Evolutionary conservation across 805 yeast species (phyloP), one percentile per base, ranked within the genome.

Genomic region (Komagataella pseudopastoris): DNA sequence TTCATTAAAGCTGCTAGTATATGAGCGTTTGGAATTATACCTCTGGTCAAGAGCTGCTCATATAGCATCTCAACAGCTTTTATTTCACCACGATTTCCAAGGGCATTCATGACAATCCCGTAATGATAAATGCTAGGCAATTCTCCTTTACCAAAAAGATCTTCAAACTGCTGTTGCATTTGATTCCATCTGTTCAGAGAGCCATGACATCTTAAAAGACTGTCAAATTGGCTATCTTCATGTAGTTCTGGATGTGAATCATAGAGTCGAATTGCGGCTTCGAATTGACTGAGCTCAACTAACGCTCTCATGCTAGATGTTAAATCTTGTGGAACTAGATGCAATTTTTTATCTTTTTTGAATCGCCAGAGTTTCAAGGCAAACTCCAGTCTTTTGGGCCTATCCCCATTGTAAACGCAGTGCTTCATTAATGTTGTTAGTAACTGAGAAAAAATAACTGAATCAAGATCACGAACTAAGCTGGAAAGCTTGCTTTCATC

Each of bases 151-250:
- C 77, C 80, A 57, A 77, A 77, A 61, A 76, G 68, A 20, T 68
- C 71, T 58, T 80, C 83, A 60, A 84, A 83, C 49, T 76, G 75
- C 10, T 63, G 56, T 60, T 80, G 83, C 53, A 85, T 64, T 6
- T 72, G 64, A 18, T 63, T 63, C 86, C 87, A 84, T 54, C 77
- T 71, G 44, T 69, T 64, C 18, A 66, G 58, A 45, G 64, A 59
- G 8, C 79, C 76, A 54, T 76, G 69, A 0, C 80, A 69, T 10
- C 65, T 57, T 47, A 82, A 65, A 20, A 81, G 55, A 12, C 75
- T 67, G 51, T 74, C 78, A 48, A 72, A 72, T 54, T 77, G 84
- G 16, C 62, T 62, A 47, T 72, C 75, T 51, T 65, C 61, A 45
- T 77, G 82, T 6, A 79, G 64, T 1, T 60, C 51, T 0, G 74